Evolutionary conservation across 225 moss, liverwort and hornwort species (phyloP).

Genomic region (Neckera pumila): DNA sequence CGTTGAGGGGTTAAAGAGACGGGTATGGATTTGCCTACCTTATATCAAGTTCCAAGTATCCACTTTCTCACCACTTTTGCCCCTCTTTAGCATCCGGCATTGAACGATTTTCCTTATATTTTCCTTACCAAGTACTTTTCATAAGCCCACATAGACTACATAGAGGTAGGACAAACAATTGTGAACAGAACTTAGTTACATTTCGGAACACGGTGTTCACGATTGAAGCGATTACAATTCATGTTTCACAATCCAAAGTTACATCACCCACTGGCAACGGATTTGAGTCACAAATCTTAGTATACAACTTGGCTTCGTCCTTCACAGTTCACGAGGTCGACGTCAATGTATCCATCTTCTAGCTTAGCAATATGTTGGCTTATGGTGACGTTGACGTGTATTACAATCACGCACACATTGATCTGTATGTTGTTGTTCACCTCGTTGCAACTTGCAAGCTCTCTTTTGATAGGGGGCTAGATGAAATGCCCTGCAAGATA

Average conservation of each 20-base stretch:
- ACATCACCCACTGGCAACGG: fast-evolving
- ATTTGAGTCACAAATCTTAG: background rate
- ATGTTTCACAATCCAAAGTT: too few relatives aligned
- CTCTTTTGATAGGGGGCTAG: fast-evolving
- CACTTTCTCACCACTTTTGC: background rate
- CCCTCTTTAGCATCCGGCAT: background rate
- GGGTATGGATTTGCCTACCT: too few relatives aligned
- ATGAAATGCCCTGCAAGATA: fast-evolving
- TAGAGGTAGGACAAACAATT: background rate
- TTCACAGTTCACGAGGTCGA: background rate
- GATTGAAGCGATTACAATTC: background rate
- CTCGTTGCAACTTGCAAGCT: fast-evolving
- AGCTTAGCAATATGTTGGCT: background rate
- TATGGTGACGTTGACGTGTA: fast-evolving
- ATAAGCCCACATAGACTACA: too few relatives aligned
- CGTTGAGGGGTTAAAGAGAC: too few relatives aligned
- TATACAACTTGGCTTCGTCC: fast-evolving
- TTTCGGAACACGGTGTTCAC: too few relatives aligned
- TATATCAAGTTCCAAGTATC: too few relatives aligned
- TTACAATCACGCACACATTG: fast-evolving
- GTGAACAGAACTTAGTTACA: too few relatives aligned
- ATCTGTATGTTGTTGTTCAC: background rate
- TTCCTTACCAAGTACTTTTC: too few relatives aligned
- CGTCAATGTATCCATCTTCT: fast-evolving
- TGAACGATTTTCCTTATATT: too few relatives aligned